Conservation (phyloP, 1,284 basidiomycete species). For the Ustilago loliicola region DNA sequence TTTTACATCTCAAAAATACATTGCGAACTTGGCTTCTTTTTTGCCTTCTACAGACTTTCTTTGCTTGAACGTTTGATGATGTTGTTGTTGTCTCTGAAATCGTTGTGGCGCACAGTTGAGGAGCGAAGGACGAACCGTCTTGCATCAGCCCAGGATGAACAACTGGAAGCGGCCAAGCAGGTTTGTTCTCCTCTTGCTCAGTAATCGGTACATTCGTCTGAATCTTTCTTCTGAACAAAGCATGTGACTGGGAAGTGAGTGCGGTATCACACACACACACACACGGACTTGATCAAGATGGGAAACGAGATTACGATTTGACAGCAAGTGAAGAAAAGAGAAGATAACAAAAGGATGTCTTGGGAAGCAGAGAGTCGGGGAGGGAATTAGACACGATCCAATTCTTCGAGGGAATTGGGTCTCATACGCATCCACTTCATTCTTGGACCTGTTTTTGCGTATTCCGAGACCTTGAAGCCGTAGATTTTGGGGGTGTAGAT, state of each 20-base stretch:
- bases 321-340: background rate
- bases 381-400: constrained; percentile 75
- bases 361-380: no score
- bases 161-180: no score
- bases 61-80: background rate
- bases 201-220: no score
- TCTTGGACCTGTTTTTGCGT: constrained; percentile 86
- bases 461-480: constrained; percentile 76
- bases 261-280: background rate
- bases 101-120: background rate
- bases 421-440: constrained; percentile 95
- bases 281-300: no score
- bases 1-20: constrained; percentile 8
- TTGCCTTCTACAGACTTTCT: background rate
- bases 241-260: no score
- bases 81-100: background rate
- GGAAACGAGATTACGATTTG: constrained; percentile 1
- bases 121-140: no score
- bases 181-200: no score
- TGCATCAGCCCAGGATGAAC: no score
- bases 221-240: no score
- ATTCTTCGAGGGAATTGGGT: constrained; percentile 82
- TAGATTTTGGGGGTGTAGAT: constrained; percentile 95
- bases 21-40: constrained; percentile 37
- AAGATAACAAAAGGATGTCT: background rate